phyloP scores from a whole-genome alignment of 805 yeast genomes.

The Spathaspora girioi region DNA sequence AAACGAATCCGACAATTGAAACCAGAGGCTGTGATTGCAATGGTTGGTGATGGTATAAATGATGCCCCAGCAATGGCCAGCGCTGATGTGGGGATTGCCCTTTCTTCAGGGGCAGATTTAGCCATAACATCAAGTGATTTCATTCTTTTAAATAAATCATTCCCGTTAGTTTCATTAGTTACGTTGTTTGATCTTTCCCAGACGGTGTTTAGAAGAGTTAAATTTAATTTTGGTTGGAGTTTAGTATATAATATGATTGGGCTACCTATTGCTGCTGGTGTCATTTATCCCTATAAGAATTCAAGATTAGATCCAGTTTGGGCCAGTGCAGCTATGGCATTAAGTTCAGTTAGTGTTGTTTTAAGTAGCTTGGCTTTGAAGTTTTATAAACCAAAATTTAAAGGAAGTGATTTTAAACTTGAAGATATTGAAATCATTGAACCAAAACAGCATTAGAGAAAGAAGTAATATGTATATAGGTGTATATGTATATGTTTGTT shows the following conservation, averaged over 20 bases:
- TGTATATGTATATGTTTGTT: too few species aligned
- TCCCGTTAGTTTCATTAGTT: constrained; percentile 50
- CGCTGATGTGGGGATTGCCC: constrained; percentile 76
- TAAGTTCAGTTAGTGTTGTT: constrained; percentile 55
- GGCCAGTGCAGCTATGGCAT: constrained; percentile 69
- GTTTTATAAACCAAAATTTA: constrained; percentile 40
- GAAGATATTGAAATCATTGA: constrained; percentile 9
- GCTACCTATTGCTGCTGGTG: constrained; percentile 66
- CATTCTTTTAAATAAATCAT: constrained; percentile 53
- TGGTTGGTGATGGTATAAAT: constrained; percentile 84
- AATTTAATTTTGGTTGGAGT: constrained; percentile 60
- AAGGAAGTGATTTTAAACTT: constrained; percentile 10
- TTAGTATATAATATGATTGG: constrained; percentile 54
- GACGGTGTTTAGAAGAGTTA: constrained; percentile 49
- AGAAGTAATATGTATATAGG: constrained; percentile 1
- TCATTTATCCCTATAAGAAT: constrained; percentile 51
- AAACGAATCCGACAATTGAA: constrained; percentile 45
- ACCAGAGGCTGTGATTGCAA: constrained; percentile 48
- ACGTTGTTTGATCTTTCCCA: constrained; percentile 51
- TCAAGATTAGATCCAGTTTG: constrained; percentile 59
- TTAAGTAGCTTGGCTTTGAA: constrained; percentile 51
- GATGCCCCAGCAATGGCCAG: constrained; percentile 77
- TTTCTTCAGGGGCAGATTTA: constrained; percentile 73
- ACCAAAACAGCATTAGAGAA: too few species aligned
- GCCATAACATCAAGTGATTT: constrained; percentile 75